Evolutionary conservation across 129 eudicot genomes (phyloP).

Genomic region (Scalesia atractyloides): DNA sequence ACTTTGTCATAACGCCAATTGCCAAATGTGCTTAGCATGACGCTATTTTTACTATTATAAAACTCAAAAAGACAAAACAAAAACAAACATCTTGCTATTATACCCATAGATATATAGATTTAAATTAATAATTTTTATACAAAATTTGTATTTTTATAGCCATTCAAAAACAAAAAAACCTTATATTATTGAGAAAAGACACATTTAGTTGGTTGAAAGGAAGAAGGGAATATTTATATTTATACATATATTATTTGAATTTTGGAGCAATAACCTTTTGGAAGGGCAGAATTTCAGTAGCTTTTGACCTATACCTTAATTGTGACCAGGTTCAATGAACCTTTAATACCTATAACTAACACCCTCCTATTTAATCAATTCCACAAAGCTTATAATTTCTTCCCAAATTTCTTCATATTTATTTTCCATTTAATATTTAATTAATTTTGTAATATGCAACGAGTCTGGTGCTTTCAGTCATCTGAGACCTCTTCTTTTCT

Average conservation of each 20-base stretch:
- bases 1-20: not conserved
- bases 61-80: not conserved
- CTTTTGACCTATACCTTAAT: slow-evolving; percentile 16
- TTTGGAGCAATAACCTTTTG: slow-evolving; percentile 18
- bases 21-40: not conserved
- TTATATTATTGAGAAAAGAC: slow-evolving; percentile 16
- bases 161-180: slow-evolving; percentile 2
- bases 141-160: not conserved
- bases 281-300: slow-evolving; percentile 19
- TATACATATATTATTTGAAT: not conserved
- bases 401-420: slow-evolving; percentile 7
- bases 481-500: slow-evolving; percentile 5
- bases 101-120: not conserved
- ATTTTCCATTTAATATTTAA: not conserved
- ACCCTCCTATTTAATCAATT: slow-evolving; percentile 22
- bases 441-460: slow-evolving; percentile 11
- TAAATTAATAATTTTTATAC: not conserved
- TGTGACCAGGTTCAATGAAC: slow-evolving; percentile 36
- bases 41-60: not conserved
- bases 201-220: slow-evolving; percentile 21
- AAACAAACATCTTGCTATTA: not conserved
- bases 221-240: slow-evolving; percentile 17
- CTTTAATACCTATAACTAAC: slow-evolving; percentile 12
- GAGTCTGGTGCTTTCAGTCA: slow-evolving; percentile 20
- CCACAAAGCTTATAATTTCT: not conserved